Evolutionary conservation across 169 alveolate genomes (phyloP), one percentile per base, ranked within the genome.

Genomic region (Plasmodium billcollinsi): DNA sequence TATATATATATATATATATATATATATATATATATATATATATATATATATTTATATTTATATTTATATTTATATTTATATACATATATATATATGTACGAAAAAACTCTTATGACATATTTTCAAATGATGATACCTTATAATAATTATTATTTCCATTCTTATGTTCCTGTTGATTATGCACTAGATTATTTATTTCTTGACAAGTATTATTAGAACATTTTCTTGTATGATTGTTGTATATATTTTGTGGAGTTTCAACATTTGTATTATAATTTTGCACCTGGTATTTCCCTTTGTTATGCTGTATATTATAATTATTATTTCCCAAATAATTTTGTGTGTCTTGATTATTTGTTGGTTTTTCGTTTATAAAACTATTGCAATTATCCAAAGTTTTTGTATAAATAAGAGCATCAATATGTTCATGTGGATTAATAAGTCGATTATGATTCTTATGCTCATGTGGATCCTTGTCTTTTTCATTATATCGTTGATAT

Each of bases 91-190:
- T 39, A 39, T 39, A 39, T 39, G 9, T 39, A 39, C 5, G 0
- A 29, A 29, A 29, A 29, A 29, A 2, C 43, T 8, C 65, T 66
- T 71, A 56, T 11, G 43, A 47, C n/a, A 78, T 78, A 49, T 78
- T 76, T 7, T 66, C 67, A 29, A 66, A 39, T 15, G 89, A 78
- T 43, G 89, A 76, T 20, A 65, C 50, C 29, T 59, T 78, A 14
- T 43, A 78, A 39, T 20, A 78, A 39, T 8, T 78, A 29, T 47
- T 21, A 12, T 43, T 50, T 7, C 52, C 72, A 47, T 65, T 33
- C 9, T 33, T 12, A 20, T 18, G 11, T n/a, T 33, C 85, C 14
- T 29, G 7, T 11, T 26, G 8, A 20, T 24, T 29, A n/a, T 52
- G 21, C 24, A 20, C 20, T 15, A 11, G 5, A 50, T 18, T 50